These are phyloP conservation scores for Neckera pumila DNA, from an alignment of 225 moss, liverwort and hornwort species.

Conservation along the genomic window DNA sequence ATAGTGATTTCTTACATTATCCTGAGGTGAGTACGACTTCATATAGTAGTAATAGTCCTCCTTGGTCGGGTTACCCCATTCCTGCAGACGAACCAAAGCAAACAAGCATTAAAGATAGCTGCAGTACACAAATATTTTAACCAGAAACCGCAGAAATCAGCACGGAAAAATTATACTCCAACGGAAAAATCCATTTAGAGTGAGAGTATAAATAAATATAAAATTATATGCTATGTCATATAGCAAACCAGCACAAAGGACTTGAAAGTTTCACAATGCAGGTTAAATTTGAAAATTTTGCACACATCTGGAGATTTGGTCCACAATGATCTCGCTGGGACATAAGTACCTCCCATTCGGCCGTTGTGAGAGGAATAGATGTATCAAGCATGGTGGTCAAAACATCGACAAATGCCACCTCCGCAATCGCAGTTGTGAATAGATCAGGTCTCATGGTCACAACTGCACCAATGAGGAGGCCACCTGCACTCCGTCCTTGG, in stretches of 20 bases:
- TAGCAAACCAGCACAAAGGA: not conserved
- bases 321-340: not conserved
- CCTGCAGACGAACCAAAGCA: constrained; percentile 33
- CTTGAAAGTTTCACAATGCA: not conserved
- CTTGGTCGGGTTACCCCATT: constrained; percentile 91
- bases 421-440: constrained; percentile 81
- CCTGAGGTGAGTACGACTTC: constrained; percentile 87
- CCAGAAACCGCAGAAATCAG: not conserved
- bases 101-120: not conserved
- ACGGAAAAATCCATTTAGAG: not conserved
- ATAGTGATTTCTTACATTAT: constrained; percentile 51
- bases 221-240: not conserved
- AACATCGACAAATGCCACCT: constrained; percentile 92
- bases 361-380: constrained; percentile 89
- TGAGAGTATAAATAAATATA: not conserved
- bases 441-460: constrained; percentile 87
- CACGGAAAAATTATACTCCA: not conserved
- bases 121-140: not conserved
- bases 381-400: constrained; percentile 94
- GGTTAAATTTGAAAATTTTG: not conserved
- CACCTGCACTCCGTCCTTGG: constrained; percentile 92
- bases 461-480: constrained; percentile 80
- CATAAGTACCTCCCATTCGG: constrained; percentile 78
- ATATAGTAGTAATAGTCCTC: constrained; percentile 77
- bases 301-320: not conserved